Evolutionary conservation across 371 early-diverging fungal genomes (phyloP), one percentile per base, ranked within the genome.

Genomic region (Mortierella sp.): DNA sequence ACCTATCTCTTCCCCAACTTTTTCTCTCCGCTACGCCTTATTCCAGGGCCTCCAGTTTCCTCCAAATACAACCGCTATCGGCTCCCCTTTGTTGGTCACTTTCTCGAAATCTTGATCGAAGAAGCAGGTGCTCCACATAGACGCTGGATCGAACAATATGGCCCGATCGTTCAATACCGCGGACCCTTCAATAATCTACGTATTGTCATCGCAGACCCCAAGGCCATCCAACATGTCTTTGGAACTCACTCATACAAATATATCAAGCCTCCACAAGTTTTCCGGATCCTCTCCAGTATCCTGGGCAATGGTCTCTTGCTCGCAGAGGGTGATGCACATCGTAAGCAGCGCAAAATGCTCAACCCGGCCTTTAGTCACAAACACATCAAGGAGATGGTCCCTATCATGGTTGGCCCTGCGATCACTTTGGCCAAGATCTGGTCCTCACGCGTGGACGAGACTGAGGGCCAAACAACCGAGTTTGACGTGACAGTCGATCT

Each of bases 301-400:
- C 28, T 89, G 9, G 91, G 92, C 5, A 57, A 83, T 21, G 91
- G 92, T 7, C 66, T 92, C 6, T 59, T 92, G 46, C 67, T 88
- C 11, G 83, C 86, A 0, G 90, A 91, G 75, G 92, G 91, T 0
- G 83, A 80, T 46, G 80, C 58, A 0, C 92, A 92, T 74, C 83
- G 84, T 59, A 85, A 83, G 23, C 92, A 92, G 68, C 87, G 92
- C 51, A 90, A 88, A 56, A 81, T 91, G 83, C 68, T 91, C 46
- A 91, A 91, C 68, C 92, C 92, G 9, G 88, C 88, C 9, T 92
- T 92, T 62, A 74, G 84, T 2, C 74, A 86, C 25, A 77, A 83
- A 48, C 75, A 88, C 12, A 75, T 90, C 53, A 77, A 74, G 63
- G 82, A 71, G n/a, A 71, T 76, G 76, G 72, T 71, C 15, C 62